These are phyloP conservation scores for Saitoella complicata DNA, from an alignment of 805 yeast genomes.

Conservation along the genomic window DNA sequence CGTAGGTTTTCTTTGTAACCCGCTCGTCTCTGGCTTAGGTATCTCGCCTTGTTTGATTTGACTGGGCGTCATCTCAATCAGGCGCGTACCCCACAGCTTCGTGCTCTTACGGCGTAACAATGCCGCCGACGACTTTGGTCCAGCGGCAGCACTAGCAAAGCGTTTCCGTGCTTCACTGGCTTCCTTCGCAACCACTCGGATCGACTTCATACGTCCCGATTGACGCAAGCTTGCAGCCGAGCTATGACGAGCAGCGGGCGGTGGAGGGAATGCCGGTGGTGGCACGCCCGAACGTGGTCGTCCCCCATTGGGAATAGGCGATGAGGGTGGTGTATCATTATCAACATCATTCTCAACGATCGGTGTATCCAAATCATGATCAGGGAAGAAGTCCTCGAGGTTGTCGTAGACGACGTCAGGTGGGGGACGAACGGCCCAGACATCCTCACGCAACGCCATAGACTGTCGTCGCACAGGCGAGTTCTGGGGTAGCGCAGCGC, in stretches of 20 bases:
- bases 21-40: neutral
- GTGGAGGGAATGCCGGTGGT: neutral
- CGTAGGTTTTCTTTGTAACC: conserved; percentile 4
- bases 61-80: conserved; percentile 72
- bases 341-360: conserved; percentile 44
- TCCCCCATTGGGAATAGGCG: neutral
- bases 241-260: too few species aligned
- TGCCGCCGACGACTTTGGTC: conserved; percentile 7
- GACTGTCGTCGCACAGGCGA: neutral
- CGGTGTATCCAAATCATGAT: conserved; percentile 81
- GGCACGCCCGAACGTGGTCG: neutral
- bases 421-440: conserved; percentile 78
- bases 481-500: too few species aligned
- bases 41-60: conserved; percentile 6
- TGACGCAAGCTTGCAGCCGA: too few species aligned
- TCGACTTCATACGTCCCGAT: conserved; percentile 58
- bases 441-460: conserved; percentile 1
- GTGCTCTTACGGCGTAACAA: conserved; percentile 64
- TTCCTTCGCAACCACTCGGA: conserved; percentile 83
- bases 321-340: conserved; percentile 1
- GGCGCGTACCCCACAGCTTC: conserved; percentile 94
- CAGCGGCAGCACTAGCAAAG: conserved; percentile 11
- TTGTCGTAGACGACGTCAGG: conserved; percentile 86
- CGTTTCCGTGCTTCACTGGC: conserved; percentile 50
- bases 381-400: conserved; percentile 81